Evolutionary conservation across 2,329 filamentous ascomycete genomes (phyloP).

Genomic region (Exophiala viscosa): DNA sequence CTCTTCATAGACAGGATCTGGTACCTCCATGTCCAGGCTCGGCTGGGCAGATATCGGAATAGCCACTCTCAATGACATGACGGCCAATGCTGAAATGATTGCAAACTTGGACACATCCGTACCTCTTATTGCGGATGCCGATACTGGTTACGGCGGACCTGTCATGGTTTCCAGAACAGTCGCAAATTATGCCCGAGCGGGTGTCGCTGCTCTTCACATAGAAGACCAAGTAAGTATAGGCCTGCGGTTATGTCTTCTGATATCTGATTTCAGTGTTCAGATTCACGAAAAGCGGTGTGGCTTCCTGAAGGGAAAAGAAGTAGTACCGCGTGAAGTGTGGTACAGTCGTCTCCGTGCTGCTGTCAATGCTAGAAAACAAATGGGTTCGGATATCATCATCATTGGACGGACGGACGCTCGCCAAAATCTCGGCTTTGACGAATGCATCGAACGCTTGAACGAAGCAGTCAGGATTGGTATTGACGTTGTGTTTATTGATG

Average conservation of each 20-base stretch:
- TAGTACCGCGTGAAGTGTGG: not conserved
- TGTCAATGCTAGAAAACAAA: not conserved
- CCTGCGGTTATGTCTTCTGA: too few species aligned
- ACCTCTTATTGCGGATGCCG: not conserved
- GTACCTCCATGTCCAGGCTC: not conserved
- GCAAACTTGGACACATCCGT: not conserved
- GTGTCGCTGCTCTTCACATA: not conserved
- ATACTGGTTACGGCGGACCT: not conserved
- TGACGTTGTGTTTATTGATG: too few species aligned
- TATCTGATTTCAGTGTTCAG: too few species aligned
- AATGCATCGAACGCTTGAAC: too few species aligned
- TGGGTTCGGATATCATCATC: not conserved
- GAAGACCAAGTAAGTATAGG: not conserved
- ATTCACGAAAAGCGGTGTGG: not conserved
- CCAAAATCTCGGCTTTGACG: too few species aligned
- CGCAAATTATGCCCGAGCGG: not conserved
- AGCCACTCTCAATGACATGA: not conserved
- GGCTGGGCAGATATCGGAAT: not conserved
- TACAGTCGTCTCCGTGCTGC: not conserved
- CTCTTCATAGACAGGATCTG: constrained; percentile 4
- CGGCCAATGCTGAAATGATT: not conserved
- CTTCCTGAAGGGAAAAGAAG: not conserved
- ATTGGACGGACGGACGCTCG: not conserved
- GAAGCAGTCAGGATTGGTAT: too few species aligned
- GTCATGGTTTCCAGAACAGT: not conserved